Evolutionary conservation across 2,329 filamentous ascomycete genomes (phyloP).

Genomic region (Hymenoscyphus fructigenus): DNA sequence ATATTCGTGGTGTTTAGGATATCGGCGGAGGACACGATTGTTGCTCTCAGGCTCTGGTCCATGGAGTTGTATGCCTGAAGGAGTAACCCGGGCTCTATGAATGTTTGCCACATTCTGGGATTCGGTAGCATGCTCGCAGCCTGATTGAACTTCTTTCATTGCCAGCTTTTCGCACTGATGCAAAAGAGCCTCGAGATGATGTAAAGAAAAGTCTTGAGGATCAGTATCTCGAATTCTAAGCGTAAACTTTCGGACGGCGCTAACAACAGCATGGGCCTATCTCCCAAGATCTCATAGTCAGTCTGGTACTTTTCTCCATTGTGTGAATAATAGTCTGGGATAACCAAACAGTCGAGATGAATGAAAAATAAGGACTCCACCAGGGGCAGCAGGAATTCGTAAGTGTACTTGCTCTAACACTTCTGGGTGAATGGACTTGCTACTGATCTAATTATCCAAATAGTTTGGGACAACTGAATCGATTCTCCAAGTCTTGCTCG

Average conservation of each 20-base stretch:
- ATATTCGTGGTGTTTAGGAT: slow-evolving; percentile 55
- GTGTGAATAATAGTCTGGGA: no score
- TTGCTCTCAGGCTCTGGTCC: slow-evolving; percentile 66
- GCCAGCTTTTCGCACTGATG: slow-evolving; percentile 40
- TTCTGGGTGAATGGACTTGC: no score
- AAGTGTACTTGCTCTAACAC: no score
- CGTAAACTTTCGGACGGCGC: slow-evolving; percentile 5
- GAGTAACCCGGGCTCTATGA: slow-evolving; percentile 49
- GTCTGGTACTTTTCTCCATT: no score
- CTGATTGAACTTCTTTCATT: slow-evolving; percentile 32
- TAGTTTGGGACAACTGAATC: no score
- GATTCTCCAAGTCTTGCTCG: no score
- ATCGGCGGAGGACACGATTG: slow-evolving; percentile 71
- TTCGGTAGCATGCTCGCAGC: slow-evolving; percentile 17
- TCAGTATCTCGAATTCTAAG: slow-evolving; percentile 3
- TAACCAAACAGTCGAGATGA: no score
- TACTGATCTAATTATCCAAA: no score
- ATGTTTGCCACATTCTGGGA: slow-evolving; percentile 30
- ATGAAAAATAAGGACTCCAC: no score
- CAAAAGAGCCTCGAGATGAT: slow-evolving; percentile 44
- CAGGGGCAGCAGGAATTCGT: no score
- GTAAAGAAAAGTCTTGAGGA: slow-evolving; percentile 19
- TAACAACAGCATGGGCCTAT: background rate
- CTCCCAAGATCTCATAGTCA: slow-evolving; percentile 12
- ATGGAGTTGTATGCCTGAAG: slow-evolving; percentile 54